phyloP scores from a whole-genome alignment of 2,329 filamentous ascomycete genomes.

The Pyrenochaeta sp. region DNA sequence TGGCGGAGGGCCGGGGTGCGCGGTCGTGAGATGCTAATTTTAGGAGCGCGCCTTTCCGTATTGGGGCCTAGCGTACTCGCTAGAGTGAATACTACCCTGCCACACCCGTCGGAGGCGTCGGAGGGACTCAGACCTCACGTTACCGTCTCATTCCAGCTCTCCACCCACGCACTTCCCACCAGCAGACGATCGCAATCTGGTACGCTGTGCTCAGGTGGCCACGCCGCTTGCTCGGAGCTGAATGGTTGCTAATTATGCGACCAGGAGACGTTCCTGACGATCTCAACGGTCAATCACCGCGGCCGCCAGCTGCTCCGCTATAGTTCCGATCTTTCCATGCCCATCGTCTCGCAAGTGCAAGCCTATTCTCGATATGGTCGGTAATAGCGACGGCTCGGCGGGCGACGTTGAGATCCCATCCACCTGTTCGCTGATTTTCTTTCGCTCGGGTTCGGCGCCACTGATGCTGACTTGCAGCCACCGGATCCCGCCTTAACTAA shows the following conservation, averaged over 20 bases:
- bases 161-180: conserved; percentile 13
- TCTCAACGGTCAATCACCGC: conserved; percentile 4
- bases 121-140: conserved; percentile 17
- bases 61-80: conserved; percentile 11
- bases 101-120: conserved; percentile 5
- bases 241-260: conserved; percentile 10
- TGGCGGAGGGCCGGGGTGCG: conserved; percentile 7
- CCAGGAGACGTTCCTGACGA: conserved; percentile 17
- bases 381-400: conserved; percentile 20
- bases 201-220: conserved; percentile 15
- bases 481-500: conserved; percentile 17
- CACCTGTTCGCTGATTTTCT: conserved; percentile 14
- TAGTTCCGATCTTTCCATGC: background rate
- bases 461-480: conserved; percentile 34
- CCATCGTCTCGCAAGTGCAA: background rate
- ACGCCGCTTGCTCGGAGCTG: conserved; percentile 7
- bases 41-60: conserved; percentile 11
- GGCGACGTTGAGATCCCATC: conserved; percentile 6
- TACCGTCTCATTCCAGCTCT: conserved; percentile 20
- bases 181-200: conserved; percentile 14
- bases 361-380: conserved; percentile 17
- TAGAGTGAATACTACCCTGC: conserved; percentile 3
- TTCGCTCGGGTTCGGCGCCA: conserved; percentile 19
- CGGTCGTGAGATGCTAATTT: conserved; percentile 16
- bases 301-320: conserved; percentile 3